A percentile compares a stretch with the other conserved stretches of the same genome.
phyloP scores from a whole-genome alignment of 352 stramenopile genomes.

The Phytophthora constricta region DNA sequence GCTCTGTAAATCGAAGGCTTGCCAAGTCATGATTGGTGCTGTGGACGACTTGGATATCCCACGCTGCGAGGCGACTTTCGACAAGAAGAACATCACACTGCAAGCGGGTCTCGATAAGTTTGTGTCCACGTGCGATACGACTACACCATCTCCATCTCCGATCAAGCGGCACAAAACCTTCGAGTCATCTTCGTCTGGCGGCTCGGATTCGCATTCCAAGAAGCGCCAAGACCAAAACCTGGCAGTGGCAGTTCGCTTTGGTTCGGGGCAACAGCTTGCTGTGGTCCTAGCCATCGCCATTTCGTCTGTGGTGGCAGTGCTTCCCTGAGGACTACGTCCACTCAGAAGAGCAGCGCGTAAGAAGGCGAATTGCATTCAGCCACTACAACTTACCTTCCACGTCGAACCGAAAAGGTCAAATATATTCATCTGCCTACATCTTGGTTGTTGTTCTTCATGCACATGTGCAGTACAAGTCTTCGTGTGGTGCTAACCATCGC shows the following conservation, averaged over 20 bases:
- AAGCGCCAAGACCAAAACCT: constrained; percentile 21
- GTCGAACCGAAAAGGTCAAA: not conserved
- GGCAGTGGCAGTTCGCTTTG: constrained; percentile 25
- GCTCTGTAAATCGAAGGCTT: constrained; percentile 53
- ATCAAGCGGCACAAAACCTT: constrained; percentile 58
- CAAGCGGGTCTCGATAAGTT: constrained; percentile 57
- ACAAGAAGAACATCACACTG: constrained; percentile 61
- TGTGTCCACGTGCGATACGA: constrained; percentile 46
- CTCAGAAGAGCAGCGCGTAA: too few species aligned
- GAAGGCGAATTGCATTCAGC: constrained; percentile 24
- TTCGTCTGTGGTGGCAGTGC: not conserved
- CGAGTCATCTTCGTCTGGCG: constrained; percentile 27
- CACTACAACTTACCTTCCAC: constrained; percentile 3
- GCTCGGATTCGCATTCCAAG: constrained; percentile 26
- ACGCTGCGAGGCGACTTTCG: constrained; percentile 51
- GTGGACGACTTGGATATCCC: constrained; percentile 68
- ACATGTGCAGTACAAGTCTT: too few species aligned
- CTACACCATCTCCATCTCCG: constrained; percentile 38
- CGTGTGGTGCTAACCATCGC: too few species aligned
- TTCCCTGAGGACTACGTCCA: too few species aligned
- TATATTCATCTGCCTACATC: not conserved
- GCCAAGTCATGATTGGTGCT: constrained; percentile 57
- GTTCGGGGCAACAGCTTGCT: constrained; percentile 23
- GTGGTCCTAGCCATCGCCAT: constrained; percentile 1
- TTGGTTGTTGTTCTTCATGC: too few species aligned